Evolutionary conservation across 768 basidiomycete genomes (phyloP).

Genomic region (Agrocybe pediades): DNA sequence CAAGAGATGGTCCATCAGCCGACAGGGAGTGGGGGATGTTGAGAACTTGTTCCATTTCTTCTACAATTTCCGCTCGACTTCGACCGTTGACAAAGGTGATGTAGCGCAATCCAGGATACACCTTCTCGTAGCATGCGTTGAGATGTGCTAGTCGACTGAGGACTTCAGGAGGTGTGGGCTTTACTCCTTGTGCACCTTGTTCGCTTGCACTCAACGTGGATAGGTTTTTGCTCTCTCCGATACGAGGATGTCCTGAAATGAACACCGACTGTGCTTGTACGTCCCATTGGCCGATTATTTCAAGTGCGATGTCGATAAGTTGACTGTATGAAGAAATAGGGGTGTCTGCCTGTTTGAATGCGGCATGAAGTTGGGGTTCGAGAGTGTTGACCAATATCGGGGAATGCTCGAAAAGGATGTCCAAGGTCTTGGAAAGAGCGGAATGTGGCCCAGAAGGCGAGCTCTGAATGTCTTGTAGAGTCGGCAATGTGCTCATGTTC

Average conservation of each 20-base stretch:
- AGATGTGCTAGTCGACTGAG: conserved; percentile 71
- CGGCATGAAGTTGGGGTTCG: conserved; percentile 49
- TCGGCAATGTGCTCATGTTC: conserved; percentile 32
- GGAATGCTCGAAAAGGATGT: conserved; percentile 64
- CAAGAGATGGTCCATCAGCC: conserved; percentile 39
- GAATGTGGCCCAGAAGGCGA: conserved; percentile 33
- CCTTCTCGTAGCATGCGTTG: conserved; percentile 75
- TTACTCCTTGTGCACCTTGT: conserved; percentile 56
- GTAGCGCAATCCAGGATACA: conserved; percentile 77
- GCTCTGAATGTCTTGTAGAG: conserved; percentile 32
- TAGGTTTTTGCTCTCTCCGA: conserved; percentile 79
- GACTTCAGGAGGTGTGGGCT: conserved; percentile 71
- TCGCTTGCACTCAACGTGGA: conserved; percentile 79
- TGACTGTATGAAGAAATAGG: conserved; percentile 45
- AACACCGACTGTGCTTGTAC: conserved; percentile 56
- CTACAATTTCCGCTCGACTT: conserved; percentile 65
- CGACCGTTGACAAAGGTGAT: conserved; percentile 94
- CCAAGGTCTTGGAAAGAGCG: conserved; percentile 35
- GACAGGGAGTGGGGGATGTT: conserved; percentile 52
- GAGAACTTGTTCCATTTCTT: conserved; percentile 78
- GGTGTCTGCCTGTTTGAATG: conserved; percentile 26
- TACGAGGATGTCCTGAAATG: conserved; percentile 85
- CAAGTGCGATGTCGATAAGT: conserved; percentile 57
- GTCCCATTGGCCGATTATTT: conserved; percentile 55
- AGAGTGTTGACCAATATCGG: conserved; percentile 53